phyloP scores from a whole-genome alignment of 1,139 yeast species.

The Pichia kudriavzevii region DNA sequence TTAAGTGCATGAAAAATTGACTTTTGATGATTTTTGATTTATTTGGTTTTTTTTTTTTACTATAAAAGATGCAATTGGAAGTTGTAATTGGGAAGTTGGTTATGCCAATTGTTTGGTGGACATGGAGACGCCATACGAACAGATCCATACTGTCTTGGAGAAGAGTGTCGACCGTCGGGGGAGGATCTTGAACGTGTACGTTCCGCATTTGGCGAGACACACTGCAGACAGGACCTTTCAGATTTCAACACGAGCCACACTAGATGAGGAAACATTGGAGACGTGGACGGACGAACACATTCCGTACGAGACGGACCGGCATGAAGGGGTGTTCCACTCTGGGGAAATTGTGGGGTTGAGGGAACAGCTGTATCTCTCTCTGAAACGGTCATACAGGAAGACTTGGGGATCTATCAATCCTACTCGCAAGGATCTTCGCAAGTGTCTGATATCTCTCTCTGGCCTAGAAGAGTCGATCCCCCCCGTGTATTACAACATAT shows the following conservation, averaged over 20 bases:
- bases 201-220: too few species aligned
- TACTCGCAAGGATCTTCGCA: conserved; percentile 5
- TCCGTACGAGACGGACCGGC: too few species aligned
- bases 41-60: too few species aligned
- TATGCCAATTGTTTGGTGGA: too few species aligned
- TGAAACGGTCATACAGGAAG: conserved; percentile 3
- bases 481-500: conserved; percentile 2
- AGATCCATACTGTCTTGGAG: conserved; percentile 5
- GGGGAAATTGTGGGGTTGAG: conserved; percentile 7
- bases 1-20: too few species aligned
- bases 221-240: too few species aligned
- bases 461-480: conserved; percentile 7
- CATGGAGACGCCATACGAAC: conserved; percentile 10
- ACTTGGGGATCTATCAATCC: conserved; percentile 1
- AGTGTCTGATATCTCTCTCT: conserved; percentile 3
- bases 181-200: too few species aligned
- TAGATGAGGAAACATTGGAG: conserved; percentile 18
- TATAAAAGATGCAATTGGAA: too few species aligned
- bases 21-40: too few species aligned
- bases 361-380: conserved; percentile 12
- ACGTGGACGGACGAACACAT: conserved; percentile 18
- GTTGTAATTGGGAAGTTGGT: too few species aligned
- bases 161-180: too few species aligned
- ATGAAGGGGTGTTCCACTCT: conserved; percentile 12
- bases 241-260: conserved; percentile 9